phyloP scores from a whole-genome alignment of 2,329 filamentous ascomycete species.

The Colletotrichum somersetense region DNA sequence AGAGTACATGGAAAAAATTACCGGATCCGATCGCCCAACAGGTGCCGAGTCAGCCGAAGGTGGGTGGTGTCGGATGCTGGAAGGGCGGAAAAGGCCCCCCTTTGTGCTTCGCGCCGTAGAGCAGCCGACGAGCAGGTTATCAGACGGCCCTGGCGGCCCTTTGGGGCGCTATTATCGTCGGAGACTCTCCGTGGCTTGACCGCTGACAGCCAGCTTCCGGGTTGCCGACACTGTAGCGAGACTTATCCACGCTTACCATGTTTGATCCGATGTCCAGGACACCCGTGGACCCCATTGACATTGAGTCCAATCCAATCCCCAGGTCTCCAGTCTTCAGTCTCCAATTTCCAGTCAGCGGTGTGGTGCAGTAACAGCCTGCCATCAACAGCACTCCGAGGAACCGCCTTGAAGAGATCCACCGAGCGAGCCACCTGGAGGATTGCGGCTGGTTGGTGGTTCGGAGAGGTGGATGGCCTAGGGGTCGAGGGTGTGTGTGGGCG shows the following conservation, averaged over 20 bases:
- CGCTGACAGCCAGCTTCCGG: background rate
- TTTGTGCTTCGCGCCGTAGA: constrained; percentile 15
- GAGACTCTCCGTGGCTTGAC: constrained; percentile 20
- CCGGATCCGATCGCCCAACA: background rate
- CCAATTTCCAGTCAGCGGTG: background rate
- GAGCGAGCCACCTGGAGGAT: constrained; percentile 18
- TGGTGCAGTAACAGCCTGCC: background rate
- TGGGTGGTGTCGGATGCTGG: constrained; percentile 5
- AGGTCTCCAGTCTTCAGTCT: background rate
- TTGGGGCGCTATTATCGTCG: constrained; percentile 26
- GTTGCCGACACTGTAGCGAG: constrained; percentile 18
- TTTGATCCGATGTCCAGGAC: constrained; percentile 12
- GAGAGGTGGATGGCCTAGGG: background rate
- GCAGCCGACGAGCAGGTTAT: constrained; percentile 17
- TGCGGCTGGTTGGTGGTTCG: constrained; percentile 23
- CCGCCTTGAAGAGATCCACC: constrained; percentile 24
- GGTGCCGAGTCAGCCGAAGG: constrained; percentile 28
- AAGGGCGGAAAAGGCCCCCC: constrained; percentile 19
- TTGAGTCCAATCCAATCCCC: background rate
- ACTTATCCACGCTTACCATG: constrained; percentile 19
- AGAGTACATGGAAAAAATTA: background rate
- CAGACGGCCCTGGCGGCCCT: constrained; percentile 32
- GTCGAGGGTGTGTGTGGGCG: constrained; percentile 25
- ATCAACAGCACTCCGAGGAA: constrained; percentile 30
- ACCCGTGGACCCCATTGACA: background rate